A percentile compares a stretch with the other conserved stretches of the same genome.
These are phyloP conservation scores for Nakataea oryzae DNA, from an alignment of 2,329 filamentous ascomycete species.

Conservation along the genomic window DNA sequence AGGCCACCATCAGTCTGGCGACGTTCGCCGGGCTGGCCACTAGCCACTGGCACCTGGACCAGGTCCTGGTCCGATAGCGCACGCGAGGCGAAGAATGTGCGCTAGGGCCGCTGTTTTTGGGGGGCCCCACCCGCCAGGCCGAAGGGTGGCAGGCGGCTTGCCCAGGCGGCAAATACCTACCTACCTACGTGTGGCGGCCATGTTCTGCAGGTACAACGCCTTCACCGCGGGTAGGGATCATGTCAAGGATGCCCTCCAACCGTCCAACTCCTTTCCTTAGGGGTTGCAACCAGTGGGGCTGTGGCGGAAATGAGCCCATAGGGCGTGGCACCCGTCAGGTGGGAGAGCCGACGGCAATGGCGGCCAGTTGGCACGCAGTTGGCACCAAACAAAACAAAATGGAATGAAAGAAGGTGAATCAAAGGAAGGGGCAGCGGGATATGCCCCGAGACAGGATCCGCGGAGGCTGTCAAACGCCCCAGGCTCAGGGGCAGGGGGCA, in stretches of 20 bases:
- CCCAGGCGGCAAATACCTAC: conserved; percentile 1
- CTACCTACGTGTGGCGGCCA: background rate
- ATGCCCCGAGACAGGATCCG: background rate
- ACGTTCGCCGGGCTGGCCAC: background rate
- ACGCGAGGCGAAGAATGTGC: too few species aligned
- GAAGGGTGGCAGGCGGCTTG: background rate
- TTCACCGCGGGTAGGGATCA: background rate
- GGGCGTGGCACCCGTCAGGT: background rate
- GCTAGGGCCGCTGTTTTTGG: too few species aligned
- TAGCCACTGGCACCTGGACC: background rate
- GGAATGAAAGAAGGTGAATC: too few species aligned
- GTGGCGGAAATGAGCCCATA: background rate
- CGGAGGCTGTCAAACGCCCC: background rate
- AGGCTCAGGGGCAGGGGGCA: too few species aligned
- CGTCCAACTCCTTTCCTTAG: background rate
- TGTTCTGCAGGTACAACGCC: background rate
- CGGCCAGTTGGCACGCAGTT: background rate
- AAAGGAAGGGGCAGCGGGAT: background rate
- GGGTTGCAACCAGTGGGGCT: background rate
- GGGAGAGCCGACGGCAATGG: background rate
- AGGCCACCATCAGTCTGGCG: too few species aligned
- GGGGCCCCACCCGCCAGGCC: too few species aligned
- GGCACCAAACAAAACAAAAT: background rate
- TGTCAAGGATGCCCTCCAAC: background rate
- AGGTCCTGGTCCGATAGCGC: too few species aligned